These are phyloP conservation scores for Sporothrix variecibatus DNA, from an alignment of 2,329 filamentous ascomycete genomes.

Conservation along the genomic window DNA sequence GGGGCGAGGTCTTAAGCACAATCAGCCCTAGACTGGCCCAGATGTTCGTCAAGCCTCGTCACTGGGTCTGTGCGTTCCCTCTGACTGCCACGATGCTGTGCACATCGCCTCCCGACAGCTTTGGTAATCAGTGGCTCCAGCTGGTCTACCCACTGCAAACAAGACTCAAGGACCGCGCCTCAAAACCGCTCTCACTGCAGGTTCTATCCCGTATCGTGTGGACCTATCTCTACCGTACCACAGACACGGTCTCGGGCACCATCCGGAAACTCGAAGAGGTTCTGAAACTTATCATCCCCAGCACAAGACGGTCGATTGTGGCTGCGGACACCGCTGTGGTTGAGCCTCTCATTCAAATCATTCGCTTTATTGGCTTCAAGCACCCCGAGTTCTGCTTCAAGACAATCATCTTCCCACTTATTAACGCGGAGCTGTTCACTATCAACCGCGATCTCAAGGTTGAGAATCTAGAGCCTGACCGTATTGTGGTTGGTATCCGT, in stretches of 20 bases:
- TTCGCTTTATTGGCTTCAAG: slow-evolving; percentile 91
- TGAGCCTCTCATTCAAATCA: slow-evolving; percentile 89
- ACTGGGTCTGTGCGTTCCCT: slow-evolving; percentile 89
- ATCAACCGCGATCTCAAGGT: slow-evolving; percentile 76
- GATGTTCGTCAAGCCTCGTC: slow-evolving; percentile 86
- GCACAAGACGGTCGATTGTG: slow-evolving; percentile 76
- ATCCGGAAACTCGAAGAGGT: slow-evolving; percentile 87
- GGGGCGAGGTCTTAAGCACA: slow-evolving; percentile 80
- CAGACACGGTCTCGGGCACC: slow-evolving; percentile 67
- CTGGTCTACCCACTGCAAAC: slow-evolving; percentile 75
- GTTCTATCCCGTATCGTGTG: slow-evolving; percentile 88
- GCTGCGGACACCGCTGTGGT: slow-evolving; percentile 82
- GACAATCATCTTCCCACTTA: slow-evolving; percentile 88
- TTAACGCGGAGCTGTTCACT: slow-evolving; percentile 87
- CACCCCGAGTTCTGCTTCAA: slow-evolving; percentile 92
- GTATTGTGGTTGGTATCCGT: slow-evolving; percentile 94
- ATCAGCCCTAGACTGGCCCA: slow-evolving; percentile 77
- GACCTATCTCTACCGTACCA: slow-evolving; percentile 88
- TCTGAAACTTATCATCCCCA: slow-evolving; percentile 77
- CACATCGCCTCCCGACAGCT: slow-evolving; percentile 80
- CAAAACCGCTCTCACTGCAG: slow-evolving; percentile 78
- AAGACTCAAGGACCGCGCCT: slow-evolving; percentile 79
- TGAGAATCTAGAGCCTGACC: slow-evolving; percentile 91
- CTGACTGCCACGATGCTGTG: slow-evolving; percentile 85
- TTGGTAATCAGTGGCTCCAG: slow-evolving; percentile 83